These are phyloP conservation scores for Gloeopeniophorella convolvens DNA, from an alignment of 768 basidiomycete genomes.

Conservation along the genomic window DNA sequence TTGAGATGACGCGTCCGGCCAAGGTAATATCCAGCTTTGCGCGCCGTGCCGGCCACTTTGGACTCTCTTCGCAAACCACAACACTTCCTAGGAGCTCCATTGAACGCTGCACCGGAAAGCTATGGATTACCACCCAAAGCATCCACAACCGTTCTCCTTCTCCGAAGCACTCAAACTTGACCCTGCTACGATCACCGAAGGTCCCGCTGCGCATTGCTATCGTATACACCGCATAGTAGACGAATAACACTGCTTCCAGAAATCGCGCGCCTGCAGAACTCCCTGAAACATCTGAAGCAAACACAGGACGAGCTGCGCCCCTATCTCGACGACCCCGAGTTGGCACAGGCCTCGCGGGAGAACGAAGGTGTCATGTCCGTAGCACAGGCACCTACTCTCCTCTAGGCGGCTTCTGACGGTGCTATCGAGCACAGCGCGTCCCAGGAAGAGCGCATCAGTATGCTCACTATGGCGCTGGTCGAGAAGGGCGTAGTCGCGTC, in stretches of 20 bases:
- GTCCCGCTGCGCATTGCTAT: constrained; percentile 30
- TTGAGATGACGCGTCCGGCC: too few relatives aligned
- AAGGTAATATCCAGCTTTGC: too few relatives aligned
- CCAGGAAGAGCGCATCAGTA: constrained; percentile 67
- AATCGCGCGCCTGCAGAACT: constrained; percentile 69
- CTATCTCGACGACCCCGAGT: constrained; percentile 49
- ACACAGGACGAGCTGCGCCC: constrained; percentile 56
- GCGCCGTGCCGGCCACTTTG: too few relatives aligned
- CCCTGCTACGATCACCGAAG: constrained; percentile 62
- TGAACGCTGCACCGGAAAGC: too few relatives aligned
- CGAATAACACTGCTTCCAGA: constrained; percentile 37
- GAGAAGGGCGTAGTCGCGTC: constrained; percentile 45
- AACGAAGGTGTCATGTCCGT: constrained; percentile 68
- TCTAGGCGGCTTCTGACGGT: background rate
- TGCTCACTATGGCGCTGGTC: constrained; percentile 57
- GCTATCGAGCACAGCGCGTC: constrained; percentile 45
- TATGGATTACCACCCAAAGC: constrained; percentile 67
- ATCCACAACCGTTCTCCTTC: constrained; percentile 71
- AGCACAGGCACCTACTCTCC: background rate
- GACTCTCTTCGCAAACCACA: too few relatives aligned
- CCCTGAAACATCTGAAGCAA: constrained; percentile 50
- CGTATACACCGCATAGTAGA: background rate
- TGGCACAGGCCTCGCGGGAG: constrained; percentile 57
- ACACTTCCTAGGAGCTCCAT: too few relatives aligned
- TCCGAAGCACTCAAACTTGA: constrained; percentile 58